phyloP scores from a whole-genome alignment of 495 filamentous ascomycete species.

The Bacidia gigantensis region DNA sequence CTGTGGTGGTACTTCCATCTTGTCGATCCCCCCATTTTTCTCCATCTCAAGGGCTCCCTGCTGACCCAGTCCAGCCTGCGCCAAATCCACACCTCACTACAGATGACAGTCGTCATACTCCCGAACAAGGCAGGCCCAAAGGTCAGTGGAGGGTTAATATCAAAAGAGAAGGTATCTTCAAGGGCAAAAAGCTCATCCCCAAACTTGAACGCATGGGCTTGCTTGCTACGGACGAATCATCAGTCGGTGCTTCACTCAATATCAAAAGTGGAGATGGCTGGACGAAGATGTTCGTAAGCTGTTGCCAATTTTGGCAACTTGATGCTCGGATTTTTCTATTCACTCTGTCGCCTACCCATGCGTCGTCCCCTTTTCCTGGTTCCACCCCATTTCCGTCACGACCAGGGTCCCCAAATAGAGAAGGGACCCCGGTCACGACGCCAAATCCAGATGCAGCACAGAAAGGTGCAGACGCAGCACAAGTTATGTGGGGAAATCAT shows the following conservation, averaged over 20 bases:
- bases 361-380: slow-evolving; percentile 42
- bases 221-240: slow-evolving; percentile 59
- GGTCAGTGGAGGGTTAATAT: slow-evolving; percentile 84
- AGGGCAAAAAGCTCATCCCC: slow-evolving; percentile 65
- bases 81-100: slow-evolving; percentile 42
- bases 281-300: slow-evolving; percentile 69
- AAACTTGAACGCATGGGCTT: slow-evolving; percentile 91
- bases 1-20: slow-evolving; percentile 97
- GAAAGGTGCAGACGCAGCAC: slow-evolving; percentile 20
- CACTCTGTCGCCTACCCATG: slow-evolving; percentile 52
- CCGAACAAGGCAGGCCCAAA: slow-evolving; percentile 53
- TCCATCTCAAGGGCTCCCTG: neutral
- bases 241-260: slow-evolving; percentile 51
- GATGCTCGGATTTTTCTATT: slow-evolving; percentile 80
- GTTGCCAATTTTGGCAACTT: slow-evolving; percentile 80
- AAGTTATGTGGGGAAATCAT: slow-evolving; percentile 24
- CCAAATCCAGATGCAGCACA: slow-evolving; percentile 19
- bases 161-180: slow-evolving; percentile 72
- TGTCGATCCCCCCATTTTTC: slow-evolving; percentile 12
- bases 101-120: slow-evolving; percentile 45
- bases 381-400: slow-evolving; percentile 41
- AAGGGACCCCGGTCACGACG: slow-evolving; percentile 21
- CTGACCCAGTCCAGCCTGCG: slow-evolving; percentile 23
- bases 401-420: slow-evolving; percentile 46
- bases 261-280: slow-evolving; percentile 50